These are phyloP conservation scores for Clathrospora elynae DNA, from an alignment of 2,329 filamentous ascomycete species.

Conservation along the genomic window DNA sequence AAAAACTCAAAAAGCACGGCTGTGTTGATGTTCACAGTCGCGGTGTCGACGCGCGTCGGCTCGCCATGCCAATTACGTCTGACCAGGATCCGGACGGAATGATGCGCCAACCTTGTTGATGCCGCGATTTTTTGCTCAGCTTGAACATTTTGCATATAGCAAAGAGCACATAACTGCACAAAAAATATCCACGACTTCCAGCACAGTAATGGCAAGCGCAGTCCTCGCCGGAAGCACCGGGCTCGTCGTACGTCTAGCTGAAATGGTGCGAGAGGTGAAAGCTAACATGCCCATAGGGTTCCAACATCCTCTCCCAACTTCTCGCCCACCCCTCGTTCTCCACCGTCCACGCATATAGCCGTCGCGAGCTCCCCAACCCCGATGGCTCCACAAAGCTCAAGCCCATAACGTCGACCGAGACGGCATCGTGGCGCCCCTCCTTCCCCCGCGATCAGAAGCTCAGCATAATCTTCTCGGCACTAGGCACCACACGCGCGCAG, in stretches of 20 bases:
- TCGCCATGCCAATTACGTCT: too few relatives aligned
- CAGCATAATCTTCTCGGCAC: constrained; percentile 71
- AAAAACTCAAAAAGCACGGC: too few relatives aligned
- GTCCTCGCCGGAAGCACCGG: constrained; percentile 69
- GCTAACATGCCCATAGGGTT: constrained; percentile 59
- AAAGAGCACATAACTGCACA: too few relatives aligned
- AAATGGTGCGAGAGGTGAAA: not conserved
- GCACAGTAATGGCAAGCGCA: constrained; percentile 53
- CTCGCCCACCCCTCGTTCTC: constrained; percentile 60
- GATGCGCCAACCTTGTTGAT: too few relatives aligned
- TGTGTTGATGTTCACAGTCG: too few relatives aligned
- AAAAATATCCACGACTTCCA: too few relatives aligned
- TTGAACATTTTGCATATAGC: too few relatives aligned
- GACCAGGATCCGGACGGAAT: too few relatives aligned
- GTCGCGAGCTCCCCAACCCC: constrained; percentile 62
- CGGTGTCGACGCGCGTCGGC: too few relatives aligned
- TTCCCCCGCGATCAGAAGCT: constrained; percentile 66
- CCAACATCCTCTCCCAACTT: constrained; percentile 70
- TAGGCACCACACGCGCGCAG: constrained; percentile 77
- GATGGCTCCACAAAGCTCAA: constrained; percentile 64
- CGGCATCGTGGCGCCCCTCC: constrained; percentile 67
- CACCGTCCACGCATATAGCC: constrained; percentile 67
- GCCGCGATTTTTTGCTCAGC: too few relatives aligned
- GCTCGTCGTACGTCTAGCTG: constrained; percentile 54
- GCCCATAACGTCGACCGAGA: constrained; percentile 69